Percentiles rank a stretch among this genome's conserved stretches.
Conservation (phyloP, 768 basidiomycete genomes). For the Sporobolomyces pararoseus region DNA sequence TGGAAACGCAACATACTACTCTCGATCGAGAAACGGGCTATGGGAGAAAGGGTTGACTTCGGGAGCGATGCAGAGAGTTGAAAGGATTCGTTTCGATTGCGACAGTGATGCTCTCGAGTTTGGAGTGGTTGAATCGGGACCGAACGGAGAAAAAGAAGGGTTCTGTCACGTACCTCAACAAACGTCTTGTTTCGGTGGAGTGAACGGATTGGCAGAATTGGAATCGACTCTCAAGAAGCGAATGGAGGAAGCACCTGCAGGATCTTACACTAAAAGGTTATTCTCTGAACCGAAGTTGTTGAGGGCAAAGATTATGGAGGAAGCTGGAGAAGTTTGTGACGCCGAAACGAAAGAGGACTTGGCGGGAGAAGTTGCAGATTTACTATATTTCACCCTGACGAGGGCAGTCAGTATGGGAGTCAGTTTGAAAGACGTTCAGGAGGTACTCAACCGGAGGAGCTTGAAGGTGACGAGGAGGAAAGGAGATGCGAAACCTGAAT, state of each 20-base stretch:
- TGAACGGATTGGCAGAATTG: conserved; percentile 72
- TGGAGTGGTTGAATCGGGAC: conserved; percentile 62
- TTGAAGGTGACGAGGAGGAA: conserved; percentile 77
- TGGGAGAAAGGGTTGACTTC: conserved; percentile 98
- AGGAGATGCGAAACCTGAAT: conserved; percentile 86
- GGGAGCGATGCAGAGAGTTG: conserved; percentile 82
- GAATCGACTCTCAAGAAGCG: conserved; percentile 73
- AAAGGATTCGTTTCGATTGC: conserved; percentile 80
- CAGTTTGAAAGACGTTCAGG: conserved; percentile 73
- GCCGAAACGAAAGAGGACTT: conserved; percentile 68
- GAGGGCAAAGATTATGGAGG: conserved; percentile 92
- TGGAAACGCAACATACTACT: conserved; percentile 91
- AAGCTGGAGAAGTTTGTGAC: conserved; percentile 91
- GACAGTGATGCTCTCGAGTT: conserved; percentile 90
- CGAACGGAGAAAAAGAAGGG: conserved; percentile 40
- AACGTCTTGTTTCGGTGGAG: conserved; percentile 80
- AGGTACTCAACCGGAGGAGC: conserved; percentile 76
- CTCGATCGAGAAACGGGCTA: conserved; percentile 78
- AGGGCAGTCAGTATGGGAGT: conserved; percentile 82
- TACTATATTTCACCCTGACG: conserved; percentile 85
- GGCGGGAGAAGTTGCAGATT: conserved; percentile 91
- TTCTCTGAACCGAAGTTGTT: conserved; percentile 79
- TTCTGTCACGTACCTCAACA: conserved; percentile 61
- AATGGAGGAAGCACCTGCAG: conserved; percentile 70
- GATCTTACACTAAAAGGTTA: conserved; percentile 83